Evolutionary conservation across 345 rosid genomes (phyloP).

Genomic region (Linum usitatissimum): DNA sequence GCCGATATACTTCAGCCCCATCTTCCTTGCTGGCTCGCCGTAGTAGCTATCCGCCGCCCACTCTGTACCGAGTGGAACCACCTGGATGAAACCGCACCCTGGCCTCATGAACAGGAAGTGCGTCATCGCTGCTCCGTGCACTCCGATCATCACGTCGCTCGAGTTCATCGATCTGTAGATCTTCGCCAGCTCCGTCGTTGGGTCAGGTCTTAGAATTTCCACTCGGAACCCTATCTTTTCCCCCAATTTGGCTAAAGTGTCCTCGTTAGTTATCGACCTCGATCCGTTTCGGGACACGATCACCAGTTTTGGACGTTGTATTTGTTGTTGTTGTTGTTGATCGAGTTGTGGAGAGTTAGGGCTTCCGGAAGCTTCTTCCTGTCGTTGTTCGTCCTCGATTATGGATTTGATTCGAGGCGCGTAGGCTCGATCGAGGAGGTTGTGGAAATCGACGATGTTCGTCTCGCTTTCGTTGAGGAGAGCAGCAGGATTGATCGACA

Average conservation of each 20-base stretch:
- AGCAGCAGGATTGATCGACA: conserved; percentile 16
- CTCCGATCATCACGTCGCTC: conserved; percentile 26
- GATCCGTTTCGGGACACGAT: conserved; percentile 24
- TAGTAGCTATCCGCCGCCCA: conserved; percentile 26
- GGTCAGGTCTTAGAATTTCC: conserved; percentile 7
- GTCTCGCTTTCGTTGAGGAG: conserved; percentile 26
- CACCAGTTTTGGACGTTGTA: conserved; percentile 13
- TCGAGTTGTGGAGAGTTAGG: background rate
- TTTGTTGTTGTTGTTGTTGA: background rate
- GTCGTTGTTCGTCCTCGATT: conserved; percentile 8
- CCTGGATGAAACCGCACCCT: conserved; percentile 27
- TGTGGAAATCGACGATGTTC: conserved; percentile 28
- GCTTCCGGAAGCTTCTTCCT: background rate
- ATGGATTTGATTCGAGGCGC: conserved; percentile 15
- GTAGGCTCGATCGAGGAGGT: conserved; percentile 25
- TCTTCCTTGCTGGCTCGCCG: conserved; percentile 19
- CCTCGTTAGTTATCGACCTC: conserved; percentile 25
- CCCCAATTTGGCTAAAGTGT: conserved; percentile 23
- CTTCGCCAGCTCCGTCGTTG: conserved; percentile 14
- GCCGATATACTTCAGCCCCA: conserved; percentile 31
- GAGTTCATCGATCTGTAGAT: conserved; percentile 16
- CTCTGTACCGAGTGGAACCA: conserved; percentile 27
- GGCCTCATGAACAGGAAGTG: conserved; percentile 28
- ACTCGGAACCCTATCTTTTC: conserved; percentile 29
- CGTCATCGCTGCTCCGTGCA: conserved; percentile 38